Evolutionary conservation across 140 eudicot genomes (phyloP), one percentile per base, ranked within the genome.

Genomic region (Ambrosia hybrid): DNA sequence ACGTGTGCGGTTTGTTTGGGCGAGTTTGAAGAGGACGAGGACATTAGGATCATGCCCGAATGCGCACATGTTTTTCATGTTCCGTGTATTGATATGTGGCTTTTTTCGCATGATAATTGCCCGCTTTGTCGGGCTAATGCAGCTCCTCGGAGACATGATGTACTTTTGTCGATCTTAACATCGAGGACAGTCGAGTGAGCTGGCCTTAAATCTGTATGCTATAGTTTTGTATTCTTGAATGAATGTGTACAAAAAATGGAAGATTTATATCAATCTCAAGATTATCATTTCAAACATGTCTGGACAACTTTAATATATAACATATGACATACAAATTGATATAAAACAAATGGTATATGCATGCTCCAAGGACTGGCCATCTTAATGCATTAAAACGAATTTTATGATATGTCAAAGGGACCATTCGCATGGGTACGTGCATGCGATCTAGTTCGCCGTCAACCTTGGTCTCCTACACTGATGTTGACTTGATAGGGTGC

Each of bases 1-100:
- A 67, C 68, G 0, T 89, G 96, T 63, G 84, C 82, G 4, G 80
- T 89, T 17, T 89, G 96, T 69, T 75, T 89, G 60, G 78, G 87
- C 0, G 91, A 86, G 16, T 89, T 86, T 65, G 73, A 79, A 36
- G 87, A 84, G 56, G 80, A 83, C 4, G 93, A 89, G 0, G 83
- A 68, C 6, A 72, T 89, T 34, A 75, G 84, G 16, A 76, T 86
- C 17, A 68, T 89, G 83, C 85, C 87, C 3, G 84, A 78, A 72
- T 89, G 96, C 3, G 77, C 83, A 0, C 96, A 89, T 73, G 15
- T 71, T 10, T 89, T 86, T 58, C 96, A 86, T 33, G 84, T 82
- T 36, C 9, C 85, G 12, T 86, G 96, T 56, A 86, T 89, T 5
- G 88, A 89, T 70, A 83, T 71, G 83, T 89, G 96, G 96, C 74